A percentile compares a stretch with the other conserved stretches of the same genome.
These are phyloP conservation scores for Clonostachys solani DNA, from an alignment of 2,329 filamentous ascomycete genomes.

Conservation along the genomic window DNA sequence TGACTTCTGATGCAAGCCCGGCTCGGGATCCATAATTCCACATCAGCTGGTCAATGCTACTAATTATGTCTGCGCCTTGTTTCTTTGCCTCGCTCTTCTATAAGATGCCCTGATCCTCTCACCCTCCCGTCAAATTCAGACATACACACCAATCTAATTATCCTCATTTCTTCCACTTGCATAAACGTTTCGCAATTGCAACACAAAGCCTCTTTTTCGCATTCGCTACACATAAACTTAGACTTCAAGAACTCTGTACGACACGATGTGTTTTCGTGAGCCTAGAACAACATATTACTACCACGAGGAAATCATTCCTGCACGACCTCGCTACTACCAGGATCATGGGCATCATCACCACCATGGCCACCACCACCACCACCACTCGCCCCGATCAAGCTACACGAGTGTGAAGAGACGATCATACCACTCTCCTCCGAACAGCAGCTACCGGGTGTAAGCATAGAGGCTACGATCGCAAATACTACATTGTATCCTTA, in stretches of 20 bases:
- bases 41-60: too few relatives aligned
- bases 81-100: too few relatives aligned
- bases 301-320: constrained; percentile 47
- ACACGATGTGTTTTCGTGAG: constrained; percentile 47
- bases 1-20: too few relatives aligned
- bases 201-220: too few relatives aligned
- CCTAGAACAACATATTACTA: constrained; percentile 48
- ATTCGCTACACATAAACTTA: too few relatives aligned
- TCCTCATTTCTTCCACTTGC: too few relatives aligned
- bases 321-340: constrained; percentile 27
- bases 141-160: too few relatives aligned
- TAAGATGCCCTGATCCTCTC: too few relatives aligned
- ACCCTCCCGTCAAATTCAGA: too few relatives aligned
- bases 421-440: constrained; percentile 18
- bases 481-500: neutral
- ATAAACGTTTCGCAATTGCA: constrained; percentile 5
- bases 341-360: constrained; percentile 26
- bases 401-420: constrained; percentile 32
- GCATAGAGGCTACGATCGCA: neutral
- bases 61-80: too few relatives aligned
- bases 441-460: neutral
- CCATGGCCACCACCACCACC: constrained; percentile 24
- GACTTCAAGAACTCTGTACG: neutral
- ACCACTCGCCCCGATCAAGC: constrained; percentile 33
- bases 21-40: too few relatives aligned